Conservation (phyloP, 352 stramenopile genomes). For the Phytopythium mirpurense region DNA sequence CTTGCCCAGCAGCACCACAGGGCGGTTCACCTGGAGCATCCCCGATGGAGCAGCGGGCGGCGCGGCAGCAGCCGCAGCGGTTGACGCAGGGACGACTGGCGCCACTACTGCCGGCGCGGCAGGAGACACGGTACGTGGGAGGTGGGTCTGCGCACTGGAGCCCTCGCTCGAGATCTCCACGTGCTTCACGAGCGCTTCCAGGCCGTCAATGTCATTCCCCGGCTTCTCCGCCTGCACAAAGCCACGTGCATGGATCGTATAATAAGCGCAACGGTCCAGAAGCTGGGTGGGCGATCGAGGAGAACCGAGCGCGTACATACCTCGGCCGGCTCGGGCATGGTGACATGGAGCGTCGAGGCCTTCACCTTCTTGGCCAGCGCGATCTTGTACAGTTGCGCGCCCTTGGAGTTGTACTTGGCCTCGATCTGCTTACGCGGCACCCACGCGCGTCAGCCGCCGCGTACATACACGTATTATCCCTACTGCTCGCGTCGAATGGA, state of each 20-base stretch:
- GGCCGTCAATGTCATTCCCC: slow-evolving; percentile 46
- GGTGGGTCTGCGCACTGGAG: slow-evolving; percentile 24
- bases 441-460: not conserved
- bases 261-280: too few species aligned
- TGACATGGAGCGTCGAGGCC: slow-evolving; percentile 53
- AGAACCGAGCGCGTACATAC: too few species aligned
- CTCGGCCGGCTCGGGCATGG: slow-evolving; percentile 27
- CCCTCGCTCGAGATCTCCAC: slow-evolving; percentile 42
- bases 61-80: slow-evolving; percentile 7
- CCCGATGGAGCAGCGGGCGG: slow-evolving; percentile 22
- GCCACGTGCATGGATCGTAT: too few species aligned
- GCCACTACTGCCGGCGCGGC: slow-evolving; percentile 2
- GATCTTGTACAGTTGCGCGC: slow-evolving; percentile 85
- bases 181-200: slow-evolving; percentile 81
- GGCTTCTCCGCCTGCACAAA: slow-evolving; percentile 16
- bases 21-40: slow-evolving; percentile 53
- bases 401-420: slow-evolving; percentile 90
- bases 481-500: not conserved
- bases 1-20: slow-evolving; percentile 69
- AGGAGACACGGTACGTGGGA: slow-evolving; percentile 27
- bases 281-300: too few species aligned
- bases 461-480: not conserved
- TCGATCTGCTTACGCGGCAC: slow-evolving; percentile 54
- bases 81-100: slow-evolving; percentile 15
- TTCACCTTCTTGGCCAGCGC: slow-evolving; percentile 84